These are phyloP conservation scores for Stephania yunnanensis DNA, from an alignment of 164 flowering plant species.

Conservation along the genomic window DNA sequence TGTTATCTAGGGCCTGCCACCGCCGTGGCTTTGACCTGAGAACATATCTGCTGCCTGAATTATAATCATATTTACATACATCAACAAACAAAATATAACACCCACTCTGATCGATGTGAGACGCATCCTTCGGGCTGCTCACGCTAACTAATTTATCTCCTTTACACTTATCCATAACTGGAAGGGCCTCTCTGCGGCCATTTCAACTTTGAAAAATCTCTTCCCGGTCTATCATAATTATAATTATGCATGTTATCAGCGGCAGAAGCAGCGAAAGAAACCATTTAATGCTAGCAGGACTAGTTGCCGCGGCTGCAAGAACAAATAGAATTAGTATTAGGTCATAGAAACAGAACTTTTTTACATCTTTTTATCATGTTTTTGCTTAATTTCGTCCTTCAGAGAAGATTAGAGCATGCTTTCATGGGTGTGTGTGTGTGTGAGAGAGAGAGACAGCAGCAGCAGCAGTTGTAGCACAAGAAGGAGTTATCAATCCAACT, in stretches of 20 bases:
- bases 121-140: slow-evolving; percentile 24
- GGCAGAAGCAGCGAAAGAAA: slow-evolving; percentile 24
- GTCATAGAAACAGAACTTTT: too few species aligned
- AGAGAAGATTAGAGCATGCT: too few species aligned
- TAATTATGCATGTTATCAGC: slow-evolving; percentile 23
- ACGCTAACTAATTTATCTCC: slow-evolving; percentile 16
- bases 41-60: slow-evolving; percentile 33
- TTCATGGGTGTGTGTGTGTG: too few species aligned
- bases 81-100: slow-evolving; percentile 27
- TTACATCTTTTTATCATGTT: too few species aligned
- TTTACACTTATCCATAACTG: slow-evolving; percentile 9
- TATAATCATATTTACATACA: slow-evolving; percentile 46
- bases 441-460: too few species aligned
- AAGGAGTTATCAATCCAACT: not conserved
- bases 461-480: too few species aligned
- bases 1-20: slow-evolving; percentile 59
- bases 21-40: slow-evolving; percentile 65
- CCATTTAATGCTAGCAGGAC: slow-evolving; percentile 19
- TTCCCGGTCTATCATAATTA: slow-evolving; percentile 15
- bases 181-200: slow-evolving; percentile 12
- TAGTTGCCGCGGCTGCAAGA: slow-evolving; percentile 33
- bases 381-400: too few species aligned
- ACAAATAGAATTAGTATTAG: not conserved
- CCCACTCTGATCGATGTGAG: slow-evolving; percentile 24
- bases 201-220: slow-evolving; percentile 12